A percentile compares a stretch with the other conserved stretches of the same genome.
phyloP scores from a whole-genome alignment of 139 green algal genomes.

The Trebouxia sp. region DNA sequence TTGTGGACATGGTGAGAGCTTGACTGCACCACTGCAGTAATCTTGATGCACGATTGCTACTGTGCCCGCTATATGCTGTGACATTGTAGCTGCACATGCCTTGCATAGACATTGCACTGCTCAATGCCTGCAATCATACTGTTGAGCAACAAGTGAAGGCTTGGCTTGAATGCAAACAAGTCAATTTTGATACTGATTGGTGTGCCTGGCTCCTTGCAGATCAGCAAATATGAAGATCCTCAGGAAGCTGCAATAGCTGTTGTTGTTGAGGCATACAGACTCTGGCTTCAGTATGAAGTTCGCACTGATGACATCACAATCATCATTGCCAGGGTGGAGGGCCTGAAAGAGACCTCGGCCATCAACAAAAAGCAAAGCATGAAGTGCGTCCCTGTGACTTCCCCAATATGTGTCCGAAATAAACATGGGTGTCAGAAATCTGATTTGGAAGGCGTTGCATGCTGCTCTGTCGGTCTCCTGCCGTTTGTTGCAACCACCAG shows the following conservation, averaged over 20 bases:
- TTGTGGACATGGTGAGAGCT: slow-evolving; percentile 84
- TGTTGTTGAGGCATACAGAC: slow-evolving; percentile 78
- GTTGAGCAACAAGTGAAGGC: too few relatives aligned
- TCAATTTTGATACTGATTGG: background rate
- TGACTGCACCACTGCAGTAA: background rate
- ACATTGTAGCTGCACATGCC: background rate
- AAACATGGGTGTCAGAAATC: too few relatives aligned
- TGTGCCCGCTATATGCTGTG: background rate
- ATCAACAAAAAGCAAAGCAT: background rate
- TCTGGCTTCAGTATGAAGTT: slow-evolving; percentile 86
- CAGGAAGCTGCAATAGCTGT: slow-evolving; percentile 77
- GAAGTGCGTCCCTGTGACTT: too few relatives aligned
- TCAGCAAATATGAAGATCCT: slow-evolving; percentile 62
- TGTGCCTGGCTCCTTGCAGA: slow-evolving; percentile 33
- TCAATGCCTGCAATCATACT: background rate
- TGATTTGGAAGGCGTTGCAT: too few relatives aligned
- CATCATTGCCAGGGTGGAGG: slow-evolving; percentile 52
- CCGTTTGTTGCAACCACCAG: too few relatives aligned
- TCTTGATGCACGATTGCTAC: background rate
- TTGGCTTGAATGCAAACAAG: too few relatives aligned
- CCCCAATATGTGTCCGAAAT: too few relatives aligned
- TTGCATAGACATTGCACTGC: background rate
- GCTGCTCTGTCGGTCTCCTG: too few relatives aligned
- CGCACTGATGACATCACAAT: slow-evolving; percentile 96
- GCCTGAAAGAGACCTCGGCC: background rate